Percentiles rank a stretch among this genome's conserved stretches.
Evolutionary conservation across 148 eudicot species (phyloP).

Genomic region (Amaranthus hypochondriacus): DNA sequence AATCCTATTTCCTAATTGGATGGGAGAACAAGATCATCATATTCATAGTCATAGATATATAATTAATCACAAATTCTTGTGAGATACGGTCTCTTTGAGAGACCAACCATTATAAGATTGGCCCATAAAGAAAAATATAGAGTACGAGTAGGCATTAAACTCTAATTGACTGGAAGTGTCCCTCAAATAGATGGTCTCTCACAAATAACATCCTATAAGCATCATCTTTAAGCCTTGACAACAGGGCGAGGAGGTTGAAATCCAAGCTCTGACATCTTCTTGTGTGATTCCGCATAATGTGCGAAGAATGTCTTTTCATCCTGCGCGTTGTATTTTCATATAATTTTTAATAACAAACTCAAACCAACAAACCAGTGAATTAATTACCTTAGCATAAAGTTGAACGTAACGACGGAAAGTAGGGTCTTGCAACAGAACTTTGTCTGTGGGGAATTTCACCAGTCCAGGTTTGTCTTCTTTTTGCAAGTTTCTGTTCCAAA

Average conservation of each 20-base stretch:
- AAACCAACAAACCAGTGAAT: too few relatives aligned
- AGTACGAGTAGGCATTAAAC: too few relatives aligned
- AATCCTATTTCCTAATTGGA: too few relatives aligned
- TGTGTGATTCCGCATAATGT: constrained; percentile 84
- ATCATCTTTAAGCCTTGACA: constrained; percentile 6
- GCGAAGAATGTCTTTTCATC: constrained; percentile 69
- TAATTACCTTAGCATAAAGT: constrained; percentile 65
- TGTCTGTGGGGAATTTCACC: constrained; percentile 75
- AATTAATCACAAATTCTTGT: too few relatives aligned
- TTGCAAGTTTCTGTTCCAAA: constrained; percentile 54
- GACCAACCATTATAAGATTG: too few relatives aligned
- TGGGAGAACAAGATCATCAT: background rate
- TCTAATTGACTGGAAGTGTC: too few relatives aligned
- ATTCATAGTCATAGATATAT: too few relatives aligned
- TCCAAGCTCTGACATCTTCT: constrained; percentile 84
- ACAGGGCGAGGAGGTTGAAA: constrained; percentile 31
- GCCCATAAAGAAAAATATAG: too few relatives aligned
- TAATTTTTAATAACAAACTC: too few relatives aligned
- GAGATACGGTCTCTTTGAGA: too few relatives aligned
- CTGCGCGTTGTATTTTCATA: constrained; percentile 27
- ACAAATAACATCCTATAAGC: background rate
- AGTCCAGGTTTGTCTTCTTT: constrained; percentile 50
- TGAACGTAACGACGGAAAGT: constrained; percentile 47
- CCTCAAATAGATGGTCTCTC: too few relatives aligned
- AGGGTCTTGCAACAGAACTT: constrained; percentile 54